Conservation (phyloP, 345 rosid genomes). For the Citrus maxima region DNA sequence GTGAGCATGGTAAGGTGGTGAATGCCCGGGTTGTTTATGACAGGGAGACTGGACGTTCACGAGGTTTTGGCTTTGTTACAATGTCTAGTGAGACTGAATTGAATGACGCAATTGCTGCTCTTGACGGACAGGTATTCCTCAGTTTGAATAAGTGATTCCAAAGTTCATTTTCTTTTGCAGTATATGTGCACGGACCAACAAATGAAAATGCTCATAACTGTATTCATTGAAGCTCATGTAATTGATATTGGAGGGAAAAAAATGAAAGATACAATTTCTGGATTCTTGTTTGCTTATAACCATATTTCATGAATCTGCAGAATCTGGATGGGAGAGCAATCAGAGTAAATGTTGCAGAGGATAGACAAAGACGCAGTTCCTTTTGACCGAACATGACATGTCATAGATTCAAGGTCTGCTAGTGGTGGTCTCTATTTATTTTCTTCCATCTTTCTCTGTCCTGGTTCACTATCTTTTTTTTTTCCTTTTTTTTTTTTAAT, state of each 20-base stretch:
- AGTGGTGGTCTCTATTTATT: background rate
- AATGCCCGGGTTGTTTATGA: slow-evolving; percentile 78
- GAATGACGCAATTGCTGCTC: slow-evolving; percentile 87
- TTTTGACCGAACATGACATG: slow-evolving; percentile 32
- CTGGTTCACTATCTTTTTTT: background rate
- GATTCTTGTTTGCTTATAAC: slow-evolving; percentile 1
- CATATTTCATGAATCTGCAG: slow-evolving; percentile 32
- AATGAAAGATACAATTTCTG: background rate
- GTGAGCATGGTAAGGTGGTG: slow-evolving; percentile 86
- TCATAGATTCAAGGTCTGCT: slow-evolving; percentile 11
- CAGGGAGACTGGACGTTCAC: slow-evolving; percentile 89
- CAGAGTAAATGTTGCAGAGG: slow-evolving; percentile 84
- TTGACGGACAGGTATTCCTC: slow-evolving; percentile 81
- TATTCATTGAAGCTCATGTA: background rate
- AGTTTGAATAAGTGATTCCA: background rate
- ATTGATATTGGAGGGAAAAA: background rate
- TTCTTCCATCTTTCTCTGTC: background rate
- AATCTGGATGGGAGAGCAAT: slow-evolving; percentile 84
- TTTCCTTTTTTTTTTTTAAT: background rate
- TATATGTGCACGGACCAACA: background rate
- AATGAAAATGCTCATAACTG: background rate
- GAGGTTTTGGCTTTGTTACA: slow-evolving; percentile 91
- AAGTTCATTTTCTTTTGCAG: background rate
- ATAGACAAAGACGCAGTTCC: slow-evolving; percentile 64
- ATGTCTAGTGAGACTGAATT: slow-evolving; percentile 74